A percentile compares a stretch with the other conserved stretches of the same genome.
Evolutionary conservation across 2,329 filamentous ascomycete species (phyloP).

Genomic region (Cytospora piceicola): DNA sequence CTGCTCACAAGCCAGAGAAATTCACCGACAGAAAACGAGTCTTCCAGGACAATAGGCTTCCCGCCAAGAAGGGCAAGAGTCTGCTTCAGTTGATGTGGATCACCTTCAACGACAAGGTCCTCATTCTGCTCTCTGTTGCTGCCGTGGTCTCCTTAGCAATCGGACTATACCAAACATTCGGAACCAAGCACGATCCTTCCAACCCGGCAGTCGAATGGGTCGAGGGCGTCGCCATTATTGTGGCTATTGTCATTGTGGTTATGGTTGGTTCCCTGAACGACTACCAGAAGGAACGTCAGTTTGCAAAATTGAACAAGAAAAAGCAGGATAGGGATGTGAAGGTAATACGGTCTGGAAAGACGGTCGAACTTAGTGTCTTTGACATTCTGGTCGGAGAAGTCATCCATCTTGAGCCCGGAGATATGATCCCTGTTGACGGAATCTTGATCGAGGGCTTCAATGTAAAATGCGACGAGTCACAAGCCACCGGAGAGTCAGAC

Average conservation of each 20-base stretch:
- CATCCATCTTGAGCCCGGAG: slow-evolving; percentile 73
- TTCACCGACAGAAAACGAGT: slow-evolving; percentile 71
- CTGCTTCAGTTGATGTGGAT: slow-evolving; percentile 78
- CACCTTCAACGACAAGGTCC: slow-evolving; percentile 81
- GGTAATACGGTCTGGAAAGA: slow-evolving; percentile 71
- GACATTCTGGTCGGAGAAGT: slow-evolving; percentile 73
- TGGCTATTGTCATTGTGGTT: slow-evolving; percentile 78
- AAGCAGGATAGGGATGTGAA: slow-evolving; percentile 78
- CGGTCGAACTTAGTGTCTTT: slow-evolving; percentile 69
- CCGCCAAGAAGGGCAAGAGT: slow-evolving; percentile 74
- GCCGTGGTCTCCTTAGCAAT: slow-evolving; percentile 74
- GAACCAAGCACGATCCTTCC: slow-evolving; percentile 53
- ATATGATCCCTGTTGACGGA: slow-evolving; percentile 75
- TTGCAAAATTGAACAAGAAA: slow-evolving; percentile 77
- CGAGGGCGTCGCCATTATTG: slow-evolving; percentile 80
- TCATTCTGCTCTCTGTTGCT: slow-evolving; percentile 72
- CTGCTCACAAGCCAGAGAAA: slow-evolving; percentile 33
- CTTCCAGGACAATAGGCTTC: slow-evolving; percentile 72
- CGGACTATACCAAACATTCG: slow-evolving; percentile 76
- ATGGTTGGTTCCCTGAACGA: slow-evolving; percentile 78
- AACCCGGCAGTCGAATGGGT: slow-evolving; percentile 73
- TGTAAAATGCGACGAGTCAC: slow-evolving; percentile 77
- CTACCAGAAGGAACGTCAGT: slow-evolving; percentile 80
- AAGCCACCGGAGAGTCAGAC: slow-evolving; percentile 79
- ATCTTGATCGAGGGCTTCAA: slow-evolving; percentile 74